Percentiles rank a stretch among this genome's conserved stretches.
These are phyloP conservation scores for Geotrichum phurueaensis DNA, from an alignment of 1,139 yeast genomes.

Conservation along the genomic window DNA sequence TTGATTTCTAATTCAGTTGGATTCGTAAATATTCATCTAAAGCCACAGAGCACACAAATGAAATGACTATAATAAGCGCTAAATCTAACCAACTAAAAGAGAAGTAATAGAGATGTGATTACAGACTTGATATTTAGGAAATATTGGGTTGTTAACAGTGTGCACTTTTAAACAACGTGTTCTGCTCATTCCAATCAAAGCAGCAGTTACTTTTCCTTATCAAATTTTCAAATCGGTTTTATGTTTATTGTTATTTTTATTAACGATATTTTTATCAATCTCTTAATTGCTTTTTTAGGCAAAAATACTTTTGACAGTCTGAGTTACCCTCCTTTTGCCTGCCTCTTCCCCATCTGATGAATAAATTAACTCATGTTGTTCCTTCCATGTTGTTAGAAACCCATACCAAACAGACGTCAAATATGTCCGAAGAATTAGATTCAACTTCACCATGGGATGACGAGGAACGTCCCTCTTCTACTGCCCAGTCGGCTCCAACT, in stretches of 20 bases:
- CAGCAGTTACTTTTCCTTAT: no score
- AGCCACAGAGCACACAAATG: no score
- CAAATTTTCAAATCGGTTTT: no score
- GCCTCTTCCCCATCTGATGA: not conserved
- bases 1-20: no score
- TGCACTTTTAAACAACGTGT: no score
- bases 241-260: not conserved
- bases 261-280: not conserved
- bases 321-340: not conserved
- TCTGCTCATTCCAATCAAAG: no score
- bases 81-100: no score
- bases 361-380: not conserved
- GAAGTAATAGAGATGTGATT: no score
- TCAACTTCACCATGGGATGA: conserved; percentile 9
- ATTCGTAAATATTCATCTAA: no score
- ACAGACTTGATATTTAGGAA: no score
- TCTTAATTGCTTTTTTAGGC: not conserved
- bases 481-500: not conserved
- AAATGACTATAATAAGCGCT: no score
- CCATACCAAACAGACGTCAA: not conserved
- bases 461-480: not conserved
- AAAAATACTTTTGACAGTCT: not conserved
- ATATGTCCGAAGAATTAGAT: not conserved
- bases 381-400: not conserved
- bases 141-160: no score